phyloP scores from a whole-genome alignment of 2,329 filamentous ascomycete species.

The Cyphellophora europaea region DNA sequence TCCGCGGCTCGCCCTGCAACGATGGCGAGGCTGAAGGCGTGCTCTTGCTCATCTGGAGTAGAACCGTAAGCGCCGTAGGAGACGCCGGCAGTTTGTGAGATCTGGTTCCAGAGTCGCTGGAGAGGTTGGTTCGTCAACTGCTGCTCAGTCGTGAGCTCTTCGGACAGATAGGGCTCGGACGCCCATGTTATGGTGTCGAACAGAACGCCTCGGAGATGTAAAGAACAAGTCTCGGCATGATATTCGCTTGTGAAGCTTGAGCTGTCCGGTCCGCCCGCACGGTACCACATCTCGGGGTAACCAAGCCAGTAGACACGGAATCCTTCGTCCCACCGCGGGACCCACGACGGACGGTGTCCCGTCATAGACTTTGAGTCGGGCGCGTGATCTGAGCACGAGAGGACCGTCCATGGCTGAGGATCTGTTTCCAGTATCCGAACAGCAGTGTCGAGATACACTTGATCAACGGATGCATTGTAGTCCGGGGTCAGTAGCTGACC shows the following conservation, averaged over 20 bases:
- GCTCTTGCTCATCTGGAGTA: conserved; percentile 1
- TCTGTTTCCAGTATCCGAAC: conserved; percentile 2
- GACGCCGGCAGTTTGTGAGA: background rate
- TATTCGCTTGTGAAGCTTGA: background rate
- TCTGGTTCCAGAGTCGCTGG: conserved; percentile 2
- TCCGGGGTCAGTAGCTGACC: conserved; percentile 7
- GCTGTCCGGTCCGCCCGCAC: conserved; percentile 3
- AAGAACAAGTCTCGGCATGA: background rate
- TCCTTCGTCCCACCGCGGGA: conserved; percentile 7
- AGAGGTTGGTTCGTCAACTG: conserved; percentile 2
- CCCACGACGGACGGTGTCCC: conserved; percentile 7
- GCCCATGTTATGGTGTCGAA: conserved; percentile 4
- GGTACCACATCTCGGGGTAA: conserved; percentile 6
- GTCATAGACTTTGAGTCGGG: background rate
- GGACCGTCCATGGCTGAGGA: conserved; percentile 3
- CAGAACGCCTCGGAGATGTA: conserved; percentile 4
- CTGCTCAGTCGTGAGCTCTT: background rate
- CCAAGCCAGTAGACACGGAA: conserved; percentile 7
- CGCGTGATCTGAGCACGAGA: conserved; percentile 6
- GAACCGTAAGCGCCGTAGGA: conserved; percentile 2
- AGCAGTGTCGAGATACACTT: conserved; percentile 7
- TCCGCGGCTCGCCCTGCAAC: conserved; percentile 5
- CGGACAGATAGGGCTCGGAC: background rate
- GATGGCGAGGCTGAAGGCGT: conserved; percentile 7
- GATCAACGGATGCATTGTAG: conserved; percentile 6